Conservation (phyloP, 257 asterid genomes). For the Ligustrum vulgare region DNA sequence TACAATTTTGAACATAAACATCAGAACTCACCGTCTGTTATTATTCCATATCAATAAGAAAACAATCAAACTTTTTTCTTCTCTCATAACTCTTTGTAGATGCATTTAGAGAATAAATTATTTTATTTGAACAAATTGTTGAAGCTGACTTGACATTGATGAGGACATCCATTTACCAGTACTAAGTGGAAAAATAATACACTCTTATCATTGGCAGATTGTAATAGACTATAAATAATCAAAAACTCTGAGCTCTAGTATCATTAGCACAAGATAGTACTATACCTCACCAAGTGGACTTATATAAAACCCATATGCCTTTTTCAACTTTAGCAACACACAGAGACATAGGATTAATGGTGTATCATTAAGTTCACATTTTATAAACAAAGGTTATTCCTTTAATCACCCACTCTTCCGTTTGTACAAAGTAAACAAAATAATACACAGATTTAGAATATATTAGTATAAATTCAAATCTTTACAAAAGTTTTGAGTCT, state of each 20-base stretch:
- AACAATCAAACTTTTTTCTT: background rate
- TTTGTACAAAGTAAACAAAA: conserved; percentile 10
- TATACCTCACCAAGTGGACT: background rate
- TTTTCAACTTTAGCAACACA: background rate
- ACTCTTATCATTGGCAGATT: no score
- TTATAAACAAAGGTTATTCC: conserved; percentile 20
- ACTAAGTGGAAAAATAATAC: conserved; percentile 33
- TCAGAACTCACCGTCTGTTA: background rate
- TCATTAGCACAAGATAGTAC: background rate
- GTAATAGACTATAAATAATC: no score
- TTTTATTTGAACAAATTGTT: conserved; percentile 6
- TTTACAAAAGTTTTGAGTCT: background rate
- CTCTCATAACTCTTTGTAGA: background rate
- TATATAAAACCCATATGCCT: background rate
- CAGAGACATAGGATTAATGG: conserved; percentile 5
- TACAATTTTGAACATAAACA: conserved; percentile 20
- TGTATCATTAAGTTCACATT: conserved; percentile 12
- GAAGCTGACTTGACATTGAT: conserved; percentile 20
- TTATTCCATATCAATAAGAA: background rate
- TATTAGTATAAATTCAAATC: background rate
- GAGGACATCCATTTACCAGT: conserved; percentile 5
- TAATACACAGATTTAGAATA: conserved; percentile 1
- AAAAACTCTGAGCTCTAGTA: background rate
- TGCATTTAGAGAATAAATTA: background rate
- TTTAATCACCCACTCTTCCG: conserved; percentile 21